Conservation (phyloP, 1,139 yeast genomes). For the Debaryomyces fabryi region DNA sequence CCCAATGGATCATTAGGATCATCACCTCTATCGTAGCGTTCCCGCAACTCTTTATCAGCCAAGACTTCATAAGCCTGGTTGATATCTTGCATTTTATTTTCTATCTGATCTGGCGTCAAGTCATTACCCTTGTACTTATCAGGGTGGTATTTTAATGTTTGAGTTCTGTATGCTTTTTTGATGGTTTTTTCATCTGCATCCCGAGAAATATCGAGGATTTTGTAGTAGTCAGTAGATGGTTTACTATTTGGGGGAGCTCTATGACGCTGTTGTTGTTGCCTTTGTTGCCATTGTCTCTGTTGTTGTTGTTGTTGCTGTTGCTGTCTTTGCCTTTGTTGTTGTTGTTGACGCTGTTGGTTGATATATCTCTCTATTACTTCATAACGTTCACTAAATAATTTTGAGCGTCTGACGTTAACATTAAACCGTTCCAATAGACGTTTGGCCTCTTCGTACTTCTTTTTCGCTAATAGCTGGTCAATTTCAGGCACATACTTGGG, state of each 20-base stretch:
- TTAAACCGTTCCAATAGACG: conserved; percentile 33
- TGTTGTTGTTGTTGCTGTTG: conserved; percentile 57
- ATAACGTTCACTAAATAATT: conserved; percentile 35
- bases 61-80: conserved; percentile 92
- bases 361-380: conserved; percentile 25
- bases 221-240: conserved; percentile 77
- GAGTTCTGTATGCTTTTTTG: conserved; percentile 77
- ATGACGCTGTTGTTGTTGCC: conserved; percentile 46
- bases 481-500: conserved; percentile 51
- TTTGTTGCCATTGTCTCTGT: conserved; percentile 42
- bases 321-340: conserved; percentile 39
- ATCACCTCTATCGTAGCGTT: conserved; percentile 68
- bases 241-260: conserved; percentile 37
- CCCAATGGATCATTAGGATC: conserved; percentile 55
- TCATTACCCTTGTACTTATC: conserved; percentile 79
- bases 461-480: conserved; percentile 41
- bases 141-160: conserved; percentile 85
- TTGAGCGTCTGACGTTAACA: conserved; percentile 42
- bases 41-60: conserved; percentile 64
- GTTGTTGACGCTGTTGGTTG: conserved; percentile 32
- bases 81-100: conserved; percentile 85
- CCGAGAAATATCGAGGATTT: conserved; percentile 66
- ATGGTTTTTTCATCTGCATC: conserved; percentile 75
- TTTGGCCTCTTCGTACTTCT: conserved; percentile 46
- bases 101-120: conserved; percentile 69